phyloP scores from a whole-genome alignment of 345 rosid genomes.

The Boechera stricta region DNA sequence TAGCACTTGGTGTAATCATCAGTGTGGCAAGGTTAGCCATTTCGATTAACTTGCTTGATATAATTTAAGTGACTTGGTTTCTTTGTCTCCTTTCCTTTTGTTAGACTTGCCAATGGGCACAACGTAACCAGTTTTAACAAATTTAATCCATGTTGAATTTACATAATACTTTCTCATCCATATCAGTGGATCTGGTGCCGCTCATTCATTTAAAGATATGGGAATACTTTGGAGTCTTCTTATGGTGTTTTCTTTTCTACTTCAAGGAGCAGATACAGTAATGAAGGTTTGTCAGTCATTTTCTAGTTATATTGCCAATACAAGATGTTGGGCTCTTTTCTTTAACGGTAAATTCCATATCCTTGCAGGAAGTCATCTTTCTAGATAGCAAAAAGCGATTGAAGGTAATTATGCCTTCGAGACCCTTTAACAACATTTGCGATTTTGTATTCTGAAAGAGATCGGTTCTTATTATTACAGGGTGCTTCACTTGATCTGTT shows the following conservation, averaged over 20 bases:
- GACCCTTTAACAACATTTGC: constrained; percentile 1
- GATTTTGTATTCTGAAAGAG: constrained; percentile 23
- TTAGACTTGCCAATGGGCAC: background rate
- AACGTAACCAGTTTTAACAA: background rate
- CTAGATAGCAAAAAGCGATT: constrained; percentile 56
- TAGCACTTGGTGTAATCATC: constrained; percentile 78
- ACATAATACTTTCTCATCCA: constrained; percentile 37
- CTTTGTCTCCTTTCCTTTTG: constrained; percentile 6
- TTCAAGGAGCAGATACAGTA: constrained; percentile 92
- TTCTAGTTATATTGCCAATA: constrained; percentile 16
- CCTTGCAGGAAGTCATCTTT: constrained; percentile 84
- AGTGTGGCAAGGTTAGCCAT: constrained; percentile 80
- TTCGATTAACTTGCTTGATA: constrained; percentile 19
- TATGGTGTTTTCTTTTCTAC: constrained; percentile 82
- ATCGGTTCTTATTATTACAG: constrained; percentile 49
- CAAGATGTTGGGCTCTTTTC: constrained; percentile 21
- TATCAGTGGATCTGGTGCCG: constrained; percentile 78
- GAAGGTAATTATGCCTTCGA: constrained; percentile 55
- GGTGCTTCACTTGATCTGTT: constrained; percentile 89
- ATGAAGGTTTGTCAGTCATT: constrained; percentile 66
- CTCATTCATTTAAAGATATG: constrained; percentile 74
- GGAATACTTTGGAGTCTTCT: constrained; percentile 90
- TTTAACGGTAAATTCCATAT: constrained; percentile 30
- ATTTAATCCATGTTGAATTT: constrained; percentile 34
- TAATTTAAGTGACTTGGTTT: constrained; percentile 15